phyloP scores from a whole-genome alignment of 192 early-diverging fungal genomes.

The Pilaira anomala region DNA sequence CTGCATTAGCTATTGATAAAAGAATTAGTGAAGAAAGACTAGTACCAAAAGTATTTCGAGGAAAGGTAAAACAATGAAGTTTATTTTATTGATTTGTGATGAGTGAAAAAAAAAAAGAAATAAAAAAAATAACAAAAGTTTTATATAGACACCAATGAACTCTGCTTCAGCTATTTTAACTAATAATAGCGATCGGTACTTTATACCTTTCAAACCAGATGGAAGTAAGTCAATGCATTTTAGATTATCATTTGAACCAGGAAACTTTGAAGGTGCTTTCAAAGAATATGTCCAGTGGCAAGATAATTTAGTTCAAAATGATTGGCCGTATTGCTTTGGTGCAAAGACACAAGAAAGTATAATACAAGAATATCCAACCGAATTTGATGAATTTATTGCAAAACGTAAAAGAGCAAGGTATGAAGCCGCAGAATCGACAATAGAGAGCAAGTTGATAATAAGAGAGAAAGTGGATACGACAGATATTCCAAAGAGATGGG shows the following conservation, averaged over 20 bases:
- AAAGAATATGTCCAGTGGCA: constrained; percentile 75
- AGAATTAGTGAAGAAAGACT: constrained; percentile 68
- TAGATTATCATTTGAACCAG: constrained; percentile 75
- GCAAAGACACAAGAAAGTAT: constrained; percentile 67
- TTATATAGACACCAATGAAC: constrained; percentile 66
- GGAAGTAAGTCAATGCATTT: constrained; percentile 72
- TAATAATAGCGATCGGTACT: constrained; percentile 73
- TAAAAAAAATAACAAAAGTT: no score
- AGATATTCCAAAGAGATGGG: constrained; percentile 9
- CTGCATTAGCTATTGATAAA: constrained; percentile 74
- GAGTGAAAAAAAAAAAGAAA: constrained; percentile 78
- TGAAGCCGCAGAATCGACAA: no score
- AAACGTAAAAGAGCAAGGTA: constrained; percentile 11
- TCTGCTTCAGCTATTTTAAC: constrained; percentile 77
- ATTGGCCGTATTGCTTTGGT: constrained; percentile 90
- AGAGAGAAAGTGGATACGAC: background rate
- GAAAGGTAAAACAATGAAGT: constrained; percentile 79
- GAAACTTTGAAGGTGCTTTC: constrained; percentile 70
- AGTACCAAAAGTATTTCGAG: constrained; percentile 79
- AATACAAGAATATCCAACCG: constrained; percentile 40
- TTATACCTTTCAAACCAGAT: constrained; percentile 66
- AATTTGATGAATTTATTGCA: constrained; percentile 26
- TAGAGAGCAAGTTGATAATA: no score
- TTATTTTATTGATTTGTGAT: constrained; percentile 36
- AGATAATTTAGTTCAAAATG: constrained; percentile 59